Evolutionary conservation across 139 green algal species (phyloP), one percentile per base, ranked within the genome.

Genomic region (Mesotaenium endlicherianum): DNA sequence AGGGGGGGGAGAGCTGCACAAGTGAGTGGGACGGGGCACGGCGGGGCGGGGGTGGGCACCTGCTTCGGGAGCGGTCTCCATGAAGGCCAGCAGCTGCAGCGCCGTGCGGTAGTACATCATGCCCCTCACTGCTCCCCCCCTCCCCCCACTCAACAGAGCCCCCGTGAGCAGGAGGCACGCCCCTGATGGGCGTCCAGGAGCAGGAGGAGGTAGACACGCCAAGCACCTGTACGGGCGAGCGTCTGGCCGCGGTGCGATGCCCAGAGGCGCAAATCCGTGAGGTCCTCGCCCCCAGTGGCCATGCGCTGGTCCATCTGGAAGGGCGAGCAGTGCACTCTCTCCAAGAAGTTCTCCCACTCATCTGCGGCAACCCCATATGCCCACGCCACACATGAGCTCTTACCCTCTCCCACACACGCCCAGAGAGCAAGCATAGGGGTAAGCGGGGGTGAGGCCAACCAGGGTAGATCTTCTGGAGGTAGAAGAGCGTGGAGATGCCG

Each of bases 241-340:
- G 95, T 91, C 89, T 97, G 94, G 26, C 93, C 93, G 3, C 94
- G 81, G 77, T 95, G 91, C 2, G 89, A 94, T 36, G 94, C 94
- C 94, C 94, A 97, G 83, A 94, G 81, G 83, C 93, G 92, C 82
- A 97, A 79, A 78, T 97, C 87, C 72, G 87, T 90, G 77, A 90
- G 85, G 53, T 91, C 82, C 14, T 81, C 53, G 69, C 90, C 72
- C 2, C 26, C 57, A 55, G 4, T 83, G 16, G 17, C 57, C 17
- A 82, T 71, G 8, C 34, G 58, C 58, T 41, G 44, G 58, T 68
- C 69, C 81, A 57, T 41, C 31, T 89, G 70, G 20, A 82, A 47
- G 2, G 58, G n/a, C 0, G 39, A 42, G 31, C 58, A 50, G 36
- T 34, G 42, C 44, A 88, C 75, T 2, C 83, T 44, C 78, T 88